phyloP scores from a whole-genome alignment of 352 stramenopile genomes.

The Pythium volutum region DNA sequence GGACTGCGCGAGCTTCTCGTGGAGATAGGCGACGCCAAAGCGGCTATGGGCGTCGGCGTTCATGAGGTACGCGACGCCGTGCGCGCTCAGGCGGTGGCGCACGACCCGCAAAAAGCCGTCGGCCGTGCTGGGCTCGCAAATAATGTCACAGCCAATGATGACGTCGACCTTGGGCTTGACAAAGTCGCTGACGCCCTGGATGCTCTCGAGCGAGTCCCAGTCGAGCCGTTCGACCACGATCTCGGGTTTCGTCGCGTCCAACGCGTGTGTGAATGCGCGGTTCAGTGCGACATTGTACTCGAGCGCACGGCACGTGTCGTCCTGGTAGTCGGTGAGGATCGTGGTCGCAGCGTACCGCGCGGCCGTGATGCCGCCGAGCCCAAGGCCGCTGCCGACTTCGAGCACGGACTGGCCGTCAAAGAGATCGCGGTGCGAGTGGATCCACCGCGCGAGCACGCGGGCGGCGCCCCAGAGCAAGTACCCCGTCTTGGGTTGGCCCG shows the following conservation, averaged over 20 bases:
- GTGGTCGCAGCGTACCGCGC: slow-evolving; percentile 58
- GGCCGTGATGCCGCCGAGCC: slow-evolving; percentile 74
- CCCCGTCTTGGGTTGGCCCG: slow-evolving; percentile 79
- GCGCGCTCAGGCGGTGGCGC: slow-evolving; percentile 44
- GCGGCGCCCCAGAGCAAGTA: slow-evolving; percentile 83
- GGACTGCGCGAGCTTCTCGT: slow-evolving; percentile 53
- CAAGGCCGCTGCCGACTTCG: slow-evolving; percentile 81
- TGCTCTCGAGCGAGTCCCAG: slow-evolving; percentile 74
- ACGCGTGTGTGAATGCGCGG: slow-evolving; percentile 61
- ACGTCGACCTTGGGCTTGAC: slow-evolving; percentile 61
- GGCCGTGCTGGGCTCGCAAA: slow-evolving; percentile 82
- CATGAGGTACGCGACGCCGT: slow-evolving; percentile 78
- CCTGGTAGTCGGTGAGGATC: slow-evolving; percentile 82
- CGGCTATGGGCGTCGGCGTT: slow-evolving; percentile 86
- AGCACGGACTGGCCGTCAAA: slow-evolving; percentile 71
- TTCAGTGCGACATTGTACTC: slow-evolving; percentile 83
- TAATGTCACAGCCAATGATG: slow-evolving; percentile 85
- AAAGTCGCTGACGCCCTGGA: slow-evolving; percentile 26
- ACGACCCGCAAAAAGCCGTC: slow-evolving; percentile 85
- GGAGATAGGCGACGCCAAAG: slow-evolving; percentile 75
- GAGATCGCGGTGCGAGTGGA: slow-evolving; percentile 72
- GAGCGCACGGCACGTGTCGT: slow-evolving; percentile 71
- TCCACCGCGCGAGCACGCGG: slow-evolving; percentile 77
- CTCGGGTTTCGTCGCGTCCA: slow-evolving; percentile 48
- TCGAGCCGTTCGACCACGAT: slow-evolving; percentile 61